Percentiles rank a stretch among this genome's conserved stretches.
Evolutionary conservation across 2,329 filamentous ascomycete genomes (phyloP).

Genomic region (Colletotrichum gigasporum): DNA sequence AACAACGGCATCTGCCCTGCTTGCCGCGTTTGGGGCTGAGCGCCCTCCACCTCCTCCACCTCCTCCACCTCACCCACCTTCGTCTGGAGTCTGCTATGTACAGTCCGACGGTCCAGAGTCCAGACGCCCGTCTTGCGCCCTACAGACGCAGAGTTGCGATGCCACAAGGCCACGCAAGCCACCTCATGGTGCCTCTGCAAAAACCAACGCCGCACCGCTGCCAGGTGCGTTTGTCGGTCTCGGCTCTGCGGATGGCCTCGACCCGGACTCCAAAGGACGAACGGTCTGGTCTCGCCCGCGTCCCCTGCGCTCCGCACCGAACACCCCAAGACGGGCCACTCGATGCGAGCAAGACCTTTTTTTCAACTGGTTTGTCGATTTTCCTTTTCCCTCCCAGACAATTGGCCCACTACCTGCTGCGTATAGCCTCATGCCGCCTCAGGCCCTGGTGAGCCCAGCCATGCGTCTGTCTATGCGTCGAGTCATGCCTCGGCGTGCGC

Average conservation of each 20-base stretch:
- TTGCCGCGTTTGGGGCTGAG: constrained; percentile 30
- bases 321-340: neutral
- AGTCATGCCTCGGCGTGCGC: constrained; percentile 15
- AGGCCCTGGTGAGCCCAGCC: neutral
- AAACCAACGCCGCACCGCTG: neutral
- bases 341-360: neutral
- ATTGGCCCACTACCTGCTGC: neutral
- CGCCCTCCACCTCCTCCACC: no score
- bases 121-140: constrained; percentile 2
- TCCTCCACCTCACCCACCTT: no score
- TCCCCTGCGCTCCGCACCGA: neutral
- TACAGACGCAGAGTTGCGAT: neutral
- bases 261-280: constrained; percentile 4
- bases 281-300: neutral
- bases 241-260: constrained; percentile 5
- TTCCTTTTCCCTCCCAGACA: neutral
- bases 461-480: constrained; percentile 1
- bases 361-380: no score
- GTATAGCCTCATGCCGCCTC: no score
- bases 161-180: constrained; percentile 14
- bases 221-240: neutral
- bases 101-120: no score
- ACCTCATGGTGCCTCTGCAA: constrained; percentile 5
- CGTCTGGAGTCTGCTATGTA: constrained; percentile 19
- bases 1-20: constrained; percentile 22